phyloP scores from a whole-genome alignment of 768 basidiomycete species.

The Serendipita indica region DNA sequence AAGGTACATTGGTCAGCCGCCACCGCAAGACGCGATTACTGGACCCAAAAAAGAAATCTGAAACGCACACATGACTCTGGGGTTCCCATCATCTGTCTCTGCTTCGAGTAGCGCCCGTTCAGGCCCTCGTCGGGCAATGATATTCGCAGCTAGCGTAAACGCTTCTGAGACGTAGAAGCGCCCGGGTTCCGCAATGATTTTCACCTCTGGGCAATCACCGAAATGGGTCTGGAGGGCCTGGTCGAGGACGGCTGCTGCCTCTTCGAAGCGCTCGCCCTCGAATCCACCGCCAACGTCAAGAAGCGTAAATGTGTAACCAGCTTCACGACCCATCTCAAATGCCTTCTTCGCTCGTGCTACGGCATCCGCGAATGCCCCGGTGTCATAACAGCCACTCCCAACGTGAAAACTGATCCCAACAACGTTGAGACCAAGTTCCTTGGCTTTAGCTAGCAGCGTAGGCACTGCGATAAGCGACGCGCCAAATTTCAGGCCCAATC shows the following conservation, averaged over 20 bases:
- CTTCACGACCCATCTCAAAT: constrained; percentile 74
- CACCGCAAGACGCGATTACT: constrained; percentile 20
- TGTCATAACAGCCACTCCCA: constrained; percentile 91
- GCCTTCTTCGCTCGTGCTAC: constrained; percentile 64
- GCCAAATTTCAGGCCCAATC: constrained; percentile 93
- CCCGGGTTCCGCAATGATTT: constrained; percentile 91
- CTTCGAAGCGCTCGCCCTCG: constrained; percentile 73
- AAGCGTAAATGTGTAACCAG: constrained; percentile 67
- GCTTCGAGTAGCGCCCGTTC: constrained; percentile 20
- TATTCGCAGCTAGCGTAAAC: constrained; percentile 81
- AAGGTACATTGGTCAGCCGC: not conserved
- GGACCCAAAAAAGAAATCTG: not conserved
- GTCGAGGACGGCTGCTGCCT: constrained; percentile 54
- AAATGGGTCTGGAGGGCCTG: constrained; percentile 66
- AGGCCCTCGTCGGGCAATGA: constrained; percentile 75
- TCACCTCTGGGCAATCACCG: constrained; percentile 36
- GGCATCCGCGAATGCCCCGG: constrained; percentile 79
- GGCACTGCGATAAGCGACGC: constrained; percentile 73
- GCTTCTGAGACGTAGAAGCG: constrained; percentile 86
- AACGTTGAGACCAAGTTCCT: constrained; percentile 66
- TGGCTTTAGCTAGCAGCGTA: constrained; percentile 61
- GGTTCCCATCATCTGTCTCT: constrained; percentile 24
- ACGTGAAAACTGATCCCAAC: constrained; percentile 97
- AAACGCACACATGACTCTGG: constrained; percentile 79
- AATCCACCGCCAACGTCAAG: constrained; percentile 96